Evolutionary conservation across 345 rosid genomes (phyloP).

Genomic region (Salix koriyanagi): DNA sequence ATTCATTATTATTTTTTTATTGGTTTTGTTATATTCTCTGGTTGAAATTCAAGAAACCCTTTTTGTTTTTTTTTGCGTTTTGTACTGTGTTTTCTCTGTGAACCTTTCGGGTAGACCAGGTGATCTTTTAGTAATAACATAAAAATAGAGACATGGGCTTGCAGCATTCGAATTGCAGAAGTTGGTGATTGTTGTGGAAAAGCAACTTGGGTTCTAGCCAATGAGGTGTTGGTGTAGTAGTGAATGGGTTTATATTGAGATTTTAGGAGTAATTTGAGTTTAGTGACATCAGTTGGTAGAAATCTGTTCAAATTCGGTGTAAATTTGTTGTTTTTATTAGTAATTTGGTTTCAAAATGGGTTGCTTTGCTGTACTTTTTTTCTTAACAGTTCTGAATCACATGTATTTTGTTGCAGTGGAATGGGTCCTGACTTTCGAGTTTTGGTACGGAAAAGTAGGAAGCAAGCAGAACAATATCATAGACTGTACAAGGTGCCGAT

Average conservation of each 20-base stretch:
- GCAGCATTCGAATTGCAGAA: background rate
- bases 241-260: background rate
- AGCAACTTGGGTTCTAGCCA: background rate
- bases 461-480: no score
- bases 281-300: background rate
- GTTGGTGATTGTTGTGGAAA: background rate
- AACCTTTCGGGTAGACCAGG: background rate
- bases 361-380: background rate
- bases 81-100: background rate
- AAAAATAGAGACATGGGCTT: background rate
- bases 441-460: background rate
- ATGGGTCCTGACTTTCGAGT: no score
- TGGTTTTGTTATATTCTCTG: background rate
- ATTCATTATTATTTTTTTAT: background rate
- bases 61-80: background rate
- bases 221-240: background rate
- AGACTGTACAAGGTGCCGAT: no score
- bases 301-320: background rate
- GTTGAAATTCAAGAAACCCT: background rate
- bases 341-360: background rate
- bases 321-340: background rate
- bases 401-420: no score
- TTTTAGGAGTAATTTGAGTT: background rate
- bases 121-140: background rate
- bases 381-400: background rate